phyloP scores from a whole-genome alignment of 1,284 basidiomycete species.

The Dichomitus squalens region DNA sequence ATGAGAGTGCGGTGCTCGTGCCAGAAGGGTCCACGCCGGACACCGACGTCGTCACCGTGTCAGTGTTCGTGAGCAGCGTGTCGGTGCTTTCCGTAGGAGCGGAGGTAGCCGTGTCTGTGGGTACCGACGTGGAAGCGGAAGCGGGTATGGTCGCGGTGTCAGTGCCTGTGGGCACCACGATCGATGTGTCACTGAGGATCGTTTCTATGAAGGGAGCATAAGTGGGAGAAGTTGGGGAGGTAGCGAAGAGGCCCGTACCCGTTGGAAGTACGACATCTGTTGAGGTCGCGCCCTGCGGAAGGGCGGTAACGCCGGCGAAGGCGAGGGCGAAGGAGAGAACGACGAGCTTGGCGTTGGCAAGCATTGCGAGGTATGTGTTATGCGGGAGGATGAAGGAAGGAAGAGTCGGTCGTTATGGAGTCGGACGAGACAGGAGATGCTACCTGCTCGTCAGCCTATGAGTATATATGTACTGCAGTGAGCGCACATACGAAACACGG shows the following conservation, averaged over 20 bases:
- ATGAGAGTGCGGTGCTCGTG: neutral
- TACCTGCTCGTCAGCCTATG: neutral
- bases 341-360: conserved; percentile 21
- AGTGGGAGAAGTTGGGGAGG: neutral
- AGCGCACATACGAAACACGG: neutral
- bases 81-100: neutral
- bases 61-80: neutral
- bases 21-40: neutral
- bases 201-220: neutral
- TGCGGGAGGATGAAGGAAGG: neutral
- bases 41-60: too few relatives aligned
- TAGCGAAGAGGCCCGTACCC: conserved; percentile 2
- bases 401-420: neutral
- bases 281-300: conserved; percentile 7
- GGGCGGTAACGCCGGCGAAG: conserved; percentile 11
- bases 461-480: neutral
- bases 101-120: neutral
- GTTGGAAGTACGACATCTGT: neutral
- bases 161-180: neutral
- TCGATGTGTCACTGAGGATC: neutral
- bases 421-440: neutral
- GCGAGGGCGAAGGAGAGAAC: conserved; percentile 18
- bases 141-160: neutral
- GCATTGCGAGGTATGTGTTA: conserved; percentile 1
- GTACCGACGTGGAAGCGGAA: too few relatives aligned